Percentiles rank a stretch among this genome's conserved stretches.
Conservation (phyloP, 306 rosid genomes). For the Rosa rugosa region DNA sequence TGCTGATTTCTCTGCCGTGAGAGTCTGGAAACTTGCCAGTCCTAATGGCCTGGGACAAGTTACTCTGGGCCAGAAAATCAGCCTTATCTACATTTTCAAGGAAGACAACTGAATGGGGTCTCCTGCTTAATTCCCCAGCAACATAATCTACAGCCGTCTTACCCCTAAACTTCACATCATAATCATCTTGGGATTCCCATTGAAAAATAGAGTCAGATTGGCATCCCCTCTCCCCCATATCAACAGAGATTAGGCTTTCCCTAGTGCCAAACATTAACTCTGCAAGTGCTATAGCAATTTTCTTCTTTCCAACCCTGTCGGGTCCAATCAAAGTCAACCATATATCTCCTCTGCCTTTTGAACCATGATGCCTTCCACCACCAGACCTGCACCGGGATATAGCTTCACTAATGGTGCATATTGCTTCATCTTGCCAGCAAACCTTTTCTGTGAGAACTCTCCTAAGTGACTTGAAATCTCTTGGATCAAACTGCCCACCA, state of each 20-base stretch:
- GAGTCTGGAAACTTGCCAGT: conserved; percentile 76
- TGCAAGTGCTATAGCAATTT: conserved; percentile 66
- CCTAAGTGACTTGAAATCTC: conserved; percentile 64
- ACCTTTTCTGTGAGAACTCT: conserved; percentile 54
- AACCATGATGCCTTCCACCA: conserved; percentile 40
- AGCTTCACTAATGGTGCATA: conserved; percentile 47
- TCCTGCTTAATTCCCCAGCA: conserved; percentile 74
- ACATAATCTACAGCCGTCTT: conserved; percentile 66
- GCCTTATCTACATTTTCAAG: conserved; percentile 77
- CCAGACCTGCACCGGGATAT: conserved; percentile 51
- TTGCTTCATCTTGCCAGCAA: conserved; percentile 85
- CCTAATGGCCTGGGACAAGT: conserved; percentile 67
- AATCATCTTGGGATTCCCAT: conserved; percentile 37
- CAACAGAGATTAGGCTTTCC: conserved; percentile 61
- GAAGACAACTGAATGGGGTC: conserved; percentile 60
- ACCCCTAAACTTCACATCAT: conserved; percentile 58
- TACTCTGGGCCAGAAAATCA: conserved; percentile 56
- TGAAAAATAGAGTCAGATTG: conserved; percentile 41
- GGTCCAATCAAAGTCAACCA: conserved; percentile 89
- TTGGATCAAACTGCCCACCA: conserved; percentile 42
- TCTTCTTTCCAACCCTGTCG: conserved; percentile 78
- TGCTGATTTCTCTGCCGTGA: conserved; percentile 70
- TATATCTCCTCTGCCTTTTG: conserved; percentile 54
- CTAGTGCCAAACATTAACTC: conserved; percentile 54
- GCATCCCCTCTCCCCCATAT: conserved; percentile 48